Evolutionary conservation across 1,284 basidiomycete species (phyloP).

Genomic region (Cutaneotrichosporon daszewskae): DNA sequence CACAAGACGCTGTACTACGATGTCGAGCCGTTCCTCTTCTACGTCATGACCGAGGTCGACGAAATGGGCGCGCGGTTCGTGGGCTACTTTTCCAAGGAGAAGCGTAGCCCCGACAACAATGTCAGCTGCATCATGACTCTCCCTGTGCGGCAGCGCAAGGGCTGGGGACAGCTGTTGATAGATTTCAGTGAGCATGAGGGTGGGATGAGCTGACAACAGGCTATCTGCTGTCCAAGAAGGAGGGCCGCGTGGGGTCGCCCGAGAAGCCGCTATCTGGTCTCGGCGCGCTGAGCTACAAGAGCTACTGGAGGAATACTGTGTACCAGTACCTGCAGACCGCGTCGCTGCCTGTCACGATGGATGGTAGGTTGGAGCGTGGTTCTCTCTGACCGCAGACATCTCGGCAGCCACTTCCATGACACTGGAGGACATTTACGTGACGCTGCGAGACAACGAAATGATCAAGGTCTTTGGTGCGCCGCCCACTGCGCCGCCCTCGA

Average conservation of each 20-base stretch:
- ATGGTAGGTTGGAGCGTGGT: slow-evolving; percentile 56
- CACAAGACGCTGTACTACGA: slow-evolving; percentile 99
- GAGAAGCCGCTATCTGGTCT: slow-evolving; percentile 88
- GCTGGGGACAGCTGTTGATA: slow-evolving; percentile 91
- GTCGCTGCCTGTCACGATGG: slow-evolving; percentile 59
- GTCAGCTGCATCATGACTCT: slow-evolving; percentile 99
- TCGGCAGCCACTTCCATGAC: slow-evolving; percentile 84
- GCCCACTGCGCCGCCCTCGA: slow-evolving; percentile 1
- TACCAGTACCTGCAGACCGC: slow-evolving; percentile 67
- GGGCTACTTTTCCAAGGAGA: slow-evolving; percentile 99
- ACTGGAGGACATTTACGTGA: slow-evolving; percentile 74
- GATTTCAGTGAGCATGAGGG: slow-evolving; percentile 77
- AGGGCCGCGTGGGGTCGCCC: slow-evolving; percentile 77
- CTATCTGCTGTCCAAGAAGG: slow-evolving; percentile 93
- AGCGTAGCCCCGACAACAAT: slow-evolving; percentile 90
- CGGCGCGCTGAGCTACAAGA: slow-evolving; percentile 85
- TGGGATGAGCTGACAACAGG: slow-evolving; percentile 53
- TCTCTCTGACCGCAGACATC: slow-evolving; percentile 59
- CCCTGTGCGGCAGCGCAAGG: slow-evolving; percentile 86
- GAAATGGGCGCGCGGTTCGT: slow-evolving; percentile 88
- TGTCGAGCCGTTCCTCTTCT: slow-evolving; percentile 98
- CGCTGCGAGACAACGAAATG: slow-evolving; percentile 72
- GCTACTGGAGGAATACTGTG: slow-evolving; percentile 90
- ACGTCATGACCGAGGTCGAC: slow-evolving; percentile 91
- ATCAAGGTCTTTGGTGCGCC: slow-evolving; percentile 50